These are phyloP conservation scores for Aspergillus flavus DNA, from an alignment of 2,329 filamentous ascomycete species.

Conservation along the genomic window DNA sequence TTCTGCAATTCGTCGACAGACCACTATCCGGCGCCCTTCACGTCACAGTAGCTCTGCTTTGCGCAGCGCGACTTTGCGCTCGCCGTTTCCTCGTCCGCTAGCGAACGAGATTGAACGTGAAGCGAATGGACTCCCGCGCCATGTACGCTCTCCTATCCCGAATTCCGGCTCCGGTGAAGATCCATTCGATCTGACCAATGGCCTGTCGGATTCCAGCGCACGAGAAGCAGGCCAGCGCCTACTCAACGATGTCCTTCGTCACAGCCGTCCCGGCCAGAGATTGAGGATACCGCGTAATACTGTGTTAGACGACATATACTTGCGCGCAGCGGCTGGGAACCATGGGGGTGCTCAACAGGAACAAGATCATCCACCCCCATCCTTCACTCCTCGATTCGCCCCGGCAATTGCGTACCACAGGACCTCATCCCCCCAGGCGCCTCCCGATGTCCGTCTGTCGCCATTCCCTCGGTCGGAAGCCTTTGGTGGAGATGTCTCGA, in stretches of 20 bases:
- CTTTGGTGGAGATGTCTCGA: conserved; percentile 21
- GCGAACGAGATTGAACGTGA: conserved; percentile 37
- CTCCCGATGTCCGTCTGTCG: conserved; percentile 26
- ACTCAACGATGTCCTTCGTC: conserved; percentile 37
- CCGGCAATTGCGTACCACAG: conserved; percentile 42
- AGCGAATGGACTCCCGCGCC: conserved; percentile 22
- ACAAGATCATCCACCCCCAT: conserved; percentile 20
- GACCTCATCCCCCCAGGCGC: conserved; percentile 25
- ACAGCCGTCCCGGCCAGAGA: conserved; percentile 35
- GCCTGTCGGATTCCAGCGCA: conserved; percentile 26
- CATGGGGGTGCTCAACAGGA: conserved; percentile 19
- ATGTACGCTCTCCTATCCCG: conserved; percentile 30
- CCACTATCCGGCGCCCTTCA: conserved; percentile 37
- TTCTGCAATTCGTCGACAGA: conserved; percentile 60
- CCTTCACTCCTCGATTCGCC: conserved; percentile 48
- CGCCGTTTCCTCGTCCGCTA: conserved; percentile 32
- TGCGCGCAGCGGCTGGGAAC: conserved; percentile 24
- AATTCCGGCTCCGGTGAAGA: conserved; percentile 32
- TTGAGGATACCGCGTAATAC: conserved; percentile 42
- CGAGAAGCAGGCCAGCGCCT: conserved; percentile 39
- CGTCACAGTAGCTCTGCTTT: conserved; percentile 30
- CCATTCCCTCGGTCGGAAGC: conserved; percentile 28
- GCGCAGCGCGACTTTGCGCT: conserved; percentile 32
- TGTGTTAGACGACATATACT: conserved; percentile 30
- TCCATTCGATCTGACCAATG: conserved; percentile 29